Evolutionary conservation across 805 yeast genomes (phyloP).

Genomic region (Torulaspora microellipsoides): DNA sequence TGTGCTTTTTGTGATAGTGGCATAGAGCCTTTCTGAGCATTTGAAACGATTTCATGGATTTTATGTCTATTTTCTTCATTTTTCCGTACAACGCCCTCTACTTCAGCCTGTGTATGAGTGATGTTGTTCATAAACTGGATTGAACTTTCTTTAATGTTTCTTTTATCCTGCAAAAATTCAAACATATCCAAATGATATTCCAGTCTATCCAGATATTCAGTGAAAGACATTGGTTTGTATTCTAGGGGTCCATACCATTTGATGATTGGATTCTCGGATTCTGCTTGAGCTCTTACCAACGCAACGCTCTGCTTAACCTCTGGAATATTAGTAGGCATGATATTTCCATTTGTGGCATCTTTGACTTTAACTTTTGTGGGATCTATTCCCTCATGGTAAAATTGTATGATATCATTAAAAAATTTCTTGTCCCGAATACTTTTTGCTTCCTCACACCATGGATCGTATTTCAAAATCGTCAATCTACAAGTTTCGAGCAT

Average conservation of each 20-base stretch:
- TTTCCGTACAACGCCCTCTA: constrained; percentile 10
- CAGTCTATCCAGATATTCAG: constrained; percentile 36
- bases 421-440: constrained; percentile 43
- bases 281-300: constrained; percentile 39
- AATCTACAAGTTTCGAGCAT: constrained; percentile 54
- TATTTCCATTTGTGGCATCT: constrained; percentile 30
- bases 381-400: constrained; percentile 35
- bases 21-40: constrained; percentile 15
- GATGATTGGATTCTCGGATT: constrained; percentile 44
- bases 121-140: constrained; percentile 15
- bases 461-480: constrained; percentile 46
- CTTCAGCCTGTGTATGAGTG: constrained; percentile 16
- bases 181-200: constrained; percentile 31
- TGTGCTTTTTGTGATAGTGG: constrained; percentile 9
- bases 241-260: constrained; percentile 67
- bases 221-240: constrained; percentile 47
- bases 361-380: constrained; percentile 33
- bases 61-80: constrained; percentile 19
- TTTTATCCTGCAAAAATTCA: constrained; percentile 24
- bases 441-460: constrained; percentile 68
- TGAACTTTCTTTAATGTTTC: constrained; percentile 17
- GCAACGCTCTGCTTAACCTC: constrained; percentile 37
- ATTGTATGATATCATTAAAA: constrained; percentile 33
- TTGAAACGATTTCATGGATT: constrained; percentile 12
- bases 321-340: constrained; percentile 28